Conservation (phyloP, 768 basidiomycete genomes). For the Astraeus odoratus region DNA sequence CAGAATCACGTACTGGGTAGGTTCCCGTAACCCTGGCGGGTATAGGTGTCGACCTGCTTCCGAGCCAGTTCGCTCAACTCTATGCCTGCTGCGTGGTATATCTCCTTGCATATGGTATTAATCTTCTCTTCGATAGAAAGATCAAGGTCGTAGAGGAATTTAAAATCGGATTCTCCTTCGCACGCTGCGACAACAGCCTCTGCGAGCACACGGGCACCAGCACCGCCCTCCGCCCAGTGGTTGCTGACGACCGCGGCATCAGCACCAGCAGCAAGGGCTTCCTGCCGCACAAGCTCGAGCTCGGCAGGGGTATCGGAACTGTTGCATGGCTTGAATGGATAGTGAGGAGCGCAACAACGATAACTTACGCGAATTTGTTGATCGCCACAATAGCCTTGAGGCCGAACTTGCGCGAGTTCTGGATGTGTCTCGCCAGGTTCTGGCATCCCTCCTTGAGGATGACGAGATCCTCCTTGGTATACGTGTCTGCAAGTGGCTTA, state of each 20-base stretch:
- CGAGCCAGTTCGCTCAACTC: slow-evolving; percentile 78
- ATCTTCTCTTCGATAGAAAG: slow-evolving; percentile 87
- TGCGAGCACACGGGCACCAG: slow-evolving; percentile 83
- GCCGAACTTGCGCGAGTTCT: slow-evolving; percentile 93
- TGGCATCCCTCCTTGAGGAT: slow-evolving; percentile 87
- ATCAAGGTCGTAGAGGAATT: slow-evolving; percentile 87
- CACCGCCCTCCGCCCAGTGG: slow-evolving; percentile 97
- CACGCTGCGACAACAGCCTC: slow-evolving; percentile 88
- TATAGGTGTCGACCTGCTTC: slow-evolving; percentile 86
- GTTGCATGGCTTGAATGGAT: slow-evolving; percentile 1
- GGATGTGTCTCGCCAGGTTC: slow-evolving; percentile 89
- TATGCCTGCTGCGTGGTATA: slow-evolving; percentile 92
- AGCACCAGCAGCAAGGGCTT: slow-evolving; percentile 79
- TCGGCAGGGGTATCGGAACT: slow-evolving; percentile 90
- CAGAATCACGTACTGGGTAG: slow-evolving; percentile 59
- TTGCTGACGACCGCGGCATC: slow-evolving; percentile 93
- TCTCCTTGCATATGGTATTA: slow-evolving; percentile 74
- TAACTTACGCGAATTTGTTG: slow-evolving; percentile 87
- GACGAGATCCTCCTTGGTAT: slow-evolving; percentile 88
- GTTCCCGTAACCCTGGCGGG: slow-evolving; percentile 75
- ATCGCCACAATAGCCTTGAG: slow-evolving; percentile 94
- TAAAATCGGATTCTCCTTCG: slow-evolving; percentile 77
- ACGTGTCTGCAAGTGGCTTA: slow-evolving; percentile 88
- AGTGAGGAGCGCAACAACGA: slow-evolving; percentile 1
- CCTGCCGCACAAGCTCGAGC: slow-evolving; percentile 73